Evolutionary conservation across 495 filamentous ascomycete genomes (phyloP).

Genomic region (Xylaria venustula): DNA sequence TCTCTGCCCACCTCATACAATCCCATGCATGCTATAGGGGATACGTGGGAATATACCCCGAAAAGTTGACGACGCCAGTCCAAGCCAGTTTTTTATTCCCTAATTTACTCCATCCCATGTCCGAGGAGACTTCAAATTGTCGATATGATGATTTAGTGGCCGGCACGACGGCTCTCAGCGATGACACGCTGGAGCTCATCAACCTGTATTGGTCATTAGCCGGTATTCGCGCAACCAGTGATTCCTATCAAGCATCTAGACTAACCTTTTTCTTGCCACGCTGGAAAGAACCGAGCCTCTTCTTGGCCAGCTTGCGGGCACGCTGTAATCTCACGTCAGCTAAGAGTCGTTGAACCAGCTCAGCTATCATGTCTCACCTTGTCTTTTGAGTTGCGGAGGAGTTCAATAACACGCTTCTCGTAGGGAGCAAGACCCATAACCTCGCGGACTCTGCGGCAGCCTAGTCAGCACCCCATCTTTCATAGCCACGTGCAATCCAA

Average conservation of each 20-base stretch:
- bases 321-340: conserved; percentile 44
- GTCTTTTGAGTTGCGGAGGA: conserved; percentile 97
- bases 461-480: background rate
- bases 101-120: conserved; percentile 1
- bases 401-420: conserved; percentile 97
- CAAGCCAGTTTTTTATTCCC: conserved; percentile 7
- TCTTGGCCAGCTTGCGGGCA: conserved; percentile 98
- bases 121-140: background rate
- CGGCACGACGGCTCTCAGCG: conserved; percentile 85
- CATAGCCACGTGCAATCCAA: background rate
- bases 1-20: conserved; percentile 20
- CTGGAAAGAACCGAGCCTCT: conserved; percentile 96
- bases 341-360: too few species aligned
- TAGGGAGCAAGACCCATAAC: conserved; percentile 93
- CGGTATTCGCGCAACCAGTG: background rate
- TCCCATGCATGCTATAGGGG: conserved; percentile 19
- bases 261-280: conserved; percentile 87
- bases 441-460: conserved; percentile 82
- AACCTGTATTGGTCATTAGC: conserved; percentile 41
- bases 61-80: conserved; percentile 13
- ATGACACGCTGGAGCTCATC: conserved; percentile 97
- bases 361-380: conserved; percentile 45
- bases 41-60: conserved; percentile 24
- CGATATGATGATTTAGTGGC: conserved; percentile 59
- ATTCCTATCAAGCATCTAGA: background rate